phyloP scores from a whole-genome alignment of 164 flowering plant genomes.

The Annona cherimola region DNA sequence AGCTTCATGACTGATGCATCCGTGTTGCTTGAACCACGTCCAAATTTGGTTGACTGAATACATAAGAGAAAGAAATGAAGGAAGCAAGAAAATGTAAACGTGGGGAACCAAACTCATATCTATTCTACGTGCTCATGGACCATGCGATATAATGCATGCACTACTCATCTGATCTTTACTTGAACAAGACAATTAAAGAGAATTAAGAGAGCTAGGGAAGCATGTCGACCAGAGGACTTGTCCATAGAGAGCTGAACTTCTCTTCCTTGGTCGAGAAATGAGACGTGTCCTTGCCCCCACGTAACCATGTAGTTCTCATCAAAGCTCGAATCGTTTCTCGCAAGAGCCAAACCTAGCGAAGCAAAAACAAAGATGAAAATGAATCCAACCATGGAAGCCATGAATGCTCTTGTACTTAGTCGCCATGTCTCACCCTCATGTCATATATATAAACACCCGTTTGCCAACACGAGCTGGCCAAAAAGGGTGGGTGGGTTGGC shows the following conservation, averaged over 20 bases:
- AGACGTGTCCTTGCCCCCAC: constrained; percentile 40
- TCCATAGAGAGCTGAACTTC: constrained; percentile 49
- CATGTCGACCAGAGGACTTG: constrained; percentile 26
- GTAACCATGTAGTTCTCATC: constrained; percentile 30
- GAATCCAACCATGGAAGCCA: constrained; percentile 4
- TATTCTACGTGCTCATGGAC: neutral
- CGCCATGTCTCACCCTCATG: neutral
- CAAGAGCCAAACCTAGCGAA: constrained; percentile 8
- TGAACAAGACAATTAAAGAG: no score
- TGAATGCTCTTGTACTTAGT: neutral
- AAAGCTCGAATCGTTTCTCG: constrained; percentile 10
- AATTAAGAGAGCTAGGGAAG: neutral
- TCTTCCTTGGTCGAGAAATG: constrained; percentile 27
- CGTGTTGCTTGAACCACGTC: no score
- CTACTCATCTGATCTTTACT: no score
- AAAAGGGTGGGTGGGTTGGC: neutral
- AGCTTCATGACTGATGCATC: no score
- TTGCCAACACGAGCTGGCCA: neutral
- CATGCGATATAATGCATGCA: neutral
- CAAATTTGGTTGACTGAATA: no score
- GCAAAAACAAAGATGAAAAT: constrained; percentile 1
- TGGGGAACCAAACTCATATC: no score
- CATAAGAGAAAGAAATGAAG: no score
- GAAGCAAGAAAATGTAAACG: no score
- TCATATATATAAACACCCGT: neutral